A percentile compares a stretch with the other conserved stretches of the same genome.
Evolutionary conservation across 768 basidiomycete species (phyloP).

Genomic region (Hemileccinum impolitum): DNA sequence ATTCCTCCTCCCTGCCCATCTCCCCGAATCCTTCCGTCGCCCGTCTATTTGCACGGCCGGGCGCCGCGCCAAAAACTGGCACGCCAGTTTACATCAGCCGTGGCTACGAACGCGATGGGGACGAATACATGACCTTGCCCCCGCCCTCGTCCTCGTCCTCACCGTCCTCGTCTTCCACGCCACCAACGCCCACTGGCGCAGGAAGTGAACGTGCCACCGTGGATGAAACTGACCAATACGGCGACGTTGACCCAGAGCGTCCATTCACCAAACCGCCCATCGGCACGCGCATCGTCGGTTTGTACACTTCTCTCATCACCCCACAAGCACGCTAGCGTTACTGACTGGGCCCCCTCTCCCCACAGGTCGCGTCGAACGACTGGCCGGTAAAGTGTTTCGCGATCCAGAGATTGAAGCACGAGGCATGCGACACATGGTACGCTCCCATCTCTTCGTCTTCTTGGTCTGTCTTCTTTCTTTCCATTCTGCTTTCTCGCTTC

Average conservation of each 20-base stretch:
- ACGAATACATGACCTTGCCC: conserved; percentile 7
- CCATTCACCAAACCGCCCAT: neutral
- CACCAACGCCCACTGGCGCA: neutral
- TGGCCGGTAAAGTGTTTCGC: conserved; percentile 18
- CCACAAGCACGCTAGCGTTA: too few relatives aligned
- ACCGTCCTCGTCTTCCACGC: neutral
- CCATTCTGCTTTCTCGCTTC: too few relatives aligned
- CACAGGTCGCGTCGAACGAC: conserved; percentile 13
- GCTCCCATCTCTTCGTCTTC: too few relatives aligned
- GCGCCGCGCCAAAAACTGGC: neutral
- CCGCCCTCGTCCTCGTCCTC: neutral
- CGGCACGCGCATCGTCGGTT: conserved; percentile 7
- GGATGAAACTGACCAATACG: too few relatives aligned
- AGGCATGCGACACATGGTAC: too few relatives aligned
- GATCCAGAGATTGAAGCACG: neutral
- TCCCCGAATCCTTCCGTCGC: neutral
- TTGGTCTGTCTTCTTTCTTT: too few relatives aligned
- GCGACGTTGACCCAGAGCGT: neutral
- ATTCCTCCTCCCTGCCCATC: neutral
- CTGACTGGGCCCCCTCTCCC: too few relatives aligned
- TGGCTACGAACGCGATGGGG: conserved; percentile 22
- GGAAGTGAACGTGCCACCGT: neutral
- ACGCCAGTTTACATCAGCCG: conserved; percentile 1
- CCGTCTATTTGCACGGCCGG: too few relatives aligned
- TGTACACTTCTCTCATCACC: neutral